Conservation (phyloP, 1,284 basidiomycete genomes). For the Ustilago trichophora region DNA sequence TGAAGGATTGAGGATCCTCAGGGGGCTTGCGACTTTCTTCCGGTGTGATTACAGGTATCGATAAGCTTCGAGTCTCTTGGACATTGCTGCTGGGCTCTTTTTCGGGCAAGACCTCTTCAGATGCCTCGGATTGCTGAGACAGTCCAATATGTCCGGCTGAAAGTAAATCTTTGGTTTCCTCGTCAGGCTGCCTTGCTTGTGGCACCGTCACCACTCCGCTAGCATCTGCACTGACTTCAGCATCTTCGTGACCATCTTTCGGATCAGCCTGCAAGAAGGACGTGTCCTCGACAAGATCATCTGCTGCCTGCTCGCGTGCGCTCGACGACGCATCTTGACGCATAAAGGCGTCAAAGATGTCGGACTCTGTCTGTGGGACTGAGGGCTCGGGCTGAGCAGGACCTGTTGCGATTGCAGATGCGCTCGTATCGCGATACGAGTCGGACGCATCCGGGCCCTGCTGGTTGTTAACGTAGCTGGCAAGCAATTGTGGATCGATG, state of each 20-base stretch:
- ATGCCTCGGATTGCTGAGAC: no score
- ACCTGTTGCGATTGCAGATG: background rate
- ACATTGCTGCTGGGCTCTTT: background rate
- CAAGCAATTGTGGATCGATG: slow-evolving; percentile 32
- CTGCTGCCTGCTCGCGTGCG: background rate
- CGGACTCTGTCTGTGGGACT: slow-evolving; percentile 7
- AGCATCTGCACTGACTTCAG: background rate
- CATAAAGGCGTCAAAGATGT: slow-evolving; percentile 31
- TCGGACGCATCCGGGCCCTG: background rate
- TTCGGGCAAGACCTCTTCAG: background rate
- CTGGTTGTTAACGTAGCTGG: background rate
- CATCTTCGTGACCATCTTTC: background rate
- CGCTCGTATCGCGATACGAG: background rate
- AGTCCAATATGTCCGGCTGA: background rate
- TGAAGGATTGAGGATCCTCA: background rate
- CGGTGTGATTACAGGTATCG: background rate
- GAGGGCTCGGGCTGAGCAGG: background rate
- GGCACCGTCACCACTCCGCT: background rate
- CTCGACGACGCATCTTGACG: slow-evolving; percentile 14
- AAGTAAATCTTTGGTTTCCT: background rate
- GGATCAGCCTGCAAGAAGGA: background rate
- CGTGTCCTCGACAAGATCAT: background rate
- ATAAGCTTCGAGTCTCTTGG: no score
- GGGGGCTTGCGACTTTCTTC: background rate
- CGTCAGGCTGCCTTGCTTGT: background rate